Base-by-base conservation (phyloP, 2,329 filamentous ascomycete genomes). In the Aspergillus aculeatus region DNA sequence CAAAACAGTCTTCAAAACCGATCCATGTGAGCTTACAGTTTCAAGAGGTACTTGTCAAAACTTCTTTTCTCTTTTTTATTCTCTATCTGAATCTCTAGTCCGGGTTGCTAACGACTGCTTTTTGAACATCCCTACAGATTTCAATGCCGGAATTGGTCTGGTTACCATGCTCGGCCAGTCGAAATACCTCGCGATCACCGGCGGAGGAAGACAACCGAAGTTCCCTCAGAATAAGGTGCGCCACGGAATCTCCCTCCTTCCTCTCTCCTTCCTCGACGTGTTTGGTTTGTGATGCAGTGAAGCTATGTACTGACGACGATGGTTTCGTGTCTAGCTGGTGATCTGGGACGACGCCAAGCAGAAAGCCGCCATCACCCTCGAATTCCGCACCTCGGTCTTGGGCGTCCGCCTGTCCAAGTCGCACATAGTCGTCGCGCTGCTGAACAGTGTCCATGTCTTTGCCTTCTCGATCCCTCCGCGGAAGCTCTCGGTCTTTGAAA, bases 291-390 rank as follows among this genome's bases (percentile, higher is more conserved):
- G n/a, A 5, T 16, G 12, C 51, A 6, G 32, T 16, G 16, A 26
- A 10, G 10, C 16, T 47, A 31, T 56, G 23, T 23, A 44, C 56
- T 60, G 5, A 58, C 29, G 16, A 9, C 5, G 7, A 19, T 4
- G 38, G n/a, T 44, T 23, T 19, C 12, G 29, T 47, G 44, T 38
- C 65, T 29, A 81, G 71, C 84, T 93, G 52, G 87, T 96, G 65
- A 90, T 98, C 68, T 98, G 93, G 93, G 93, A 99, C 74, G 92
- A 96, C 69, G 83, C 86, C 62, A 90, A 90, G 66, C 86, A 89
- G 62, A 89, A 88, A 65, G 86, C 89, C 7, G 83, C 91, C 14
- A 89, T 93, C 63, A 90, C 83, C 3, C 81, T 98, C 68, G 89
- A 94, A 58, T 89, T 93, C 62, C 85, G 91, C 59, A 92, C 91